phyloP scores from a whole-genome alignment of 768 basidiomycete genomes.

The Boletales sp. region DNA sequence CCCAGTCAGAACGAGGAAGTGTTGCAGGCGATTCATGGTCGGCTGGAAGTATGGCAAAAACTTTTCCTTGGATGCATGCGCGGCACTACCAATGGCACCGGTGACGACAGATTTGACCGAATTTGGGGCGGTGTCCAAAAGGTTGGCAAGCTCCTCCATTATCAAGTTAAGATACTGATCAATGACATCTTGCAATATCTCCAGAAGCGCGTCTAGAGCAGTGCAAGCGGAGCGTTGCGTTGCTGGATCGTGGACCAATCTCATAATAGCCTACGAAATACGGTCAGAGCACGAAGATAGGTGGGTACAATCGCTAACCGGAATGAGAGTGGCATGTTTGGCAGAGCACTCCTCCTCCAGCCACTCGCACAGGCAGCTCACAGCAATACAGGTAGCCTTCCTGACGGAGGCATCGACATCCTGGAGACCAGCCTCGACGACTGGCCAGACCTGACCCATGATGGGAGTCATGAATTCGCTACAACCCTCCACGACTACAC shows the following conservation, averaged over 20 bases:
- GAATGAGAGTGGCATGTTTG: constrained; percentile 81
- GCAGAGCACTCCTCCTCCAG: constrained; percentile 87
- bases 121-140: constrained; percentile 85
- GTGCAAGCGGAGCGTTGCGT: constrained; percentile 96
- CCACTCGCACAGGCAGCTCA: constrained; percentile 97
- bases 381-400: constrained; percentile 93
- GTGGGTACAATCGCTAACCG: constrained; percentile 46
- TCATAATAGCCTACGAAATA: constrained; percentile 72
- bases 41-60: constrained; percentile 94
- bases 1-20: constrained; percentile 80
- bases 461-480: constrained; percentile 96
- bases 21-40: constrained; percentile 83
- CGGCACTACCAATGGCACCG: constrained; percentile 96
- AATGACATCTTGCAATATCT: constrained; percentile 88
- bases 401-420: constrained; percentile 84
- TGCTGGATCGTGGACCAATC: constrained; percentile 77
- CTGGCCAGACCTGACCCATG: constrained; percentile 89
- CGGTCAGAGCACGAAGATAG: neutral
- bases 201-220: constrained; percentile 93
- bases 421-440: constrained; percentile 83
- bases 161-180: constrained; percentile 89
- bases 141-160: constrained; percentile 87
- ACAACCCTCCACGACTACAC: constrained; percentile 95
- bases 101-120: constrained; percentile 91
- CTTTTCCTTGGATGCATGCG: constrained; percentile 88